These are phyloP conservation scores for Marasmius fiardii DNA, from an alignment of 1,284 basidiomycete genomes.

Conservation along the genomic window DNA sequence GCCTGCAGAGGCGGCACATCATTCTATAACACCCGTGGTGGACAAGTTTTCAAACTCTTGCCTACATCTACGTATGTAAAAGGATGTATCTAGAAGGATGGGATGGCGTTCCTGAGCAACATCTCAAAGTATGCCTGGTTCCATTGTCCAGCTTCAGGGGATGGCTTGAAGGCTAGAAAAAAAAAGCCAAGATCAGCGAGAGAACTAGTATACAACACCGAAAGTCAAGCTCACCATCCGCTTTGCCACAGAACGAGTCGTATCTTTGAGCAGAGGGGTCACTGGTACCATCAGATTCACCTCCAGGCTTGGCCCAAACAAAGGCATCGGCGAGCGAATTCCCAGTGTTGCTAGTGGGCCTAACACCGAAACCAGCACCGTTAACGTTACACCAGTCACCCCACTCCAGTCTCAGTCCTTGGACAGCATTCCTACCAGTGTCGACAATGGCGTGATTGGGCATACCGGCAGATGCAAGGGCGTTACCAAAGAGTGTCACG, in stretches of 20 bases:
- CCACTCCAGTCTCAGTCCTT: slow-evolving; percentile 22
- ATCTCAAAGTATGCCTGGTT: slow-evolving; percentile 15
- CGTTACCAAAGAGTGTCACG: slow-evolving; percentile 5
- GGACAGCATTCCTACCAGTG: slow-evolving; percentile 6
- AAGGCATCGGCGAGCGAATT: slow-evolving; percentile 41
- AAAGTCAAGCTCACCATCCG: slow-evolving; percentile 11
- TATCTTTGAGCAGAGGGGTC: slow-evolving; percentile 41
- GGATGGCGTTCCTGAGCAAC: slow-evolving; percentile 13
- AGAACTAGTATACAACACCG: background rate
- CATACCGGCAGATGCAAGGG: slow-evolving; percentile 5
- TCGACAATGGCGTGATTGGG: slow-evolving; percentile 11
- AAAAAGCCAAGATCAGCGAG: background rate
- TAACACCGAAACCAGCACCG: slow-evolving; percentile 45
- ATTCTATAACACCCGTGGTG: too few species aligned
- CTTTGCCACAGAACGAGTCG: slow-evolving; percentile 37
- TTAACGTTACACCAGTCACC: slow-evolving; percentile 49
- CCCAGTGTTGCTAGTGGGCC: slow-evolving; percentile 41
- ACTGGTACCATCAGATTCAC: slow-evolving; percentile 49
- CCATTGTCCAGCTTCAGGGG: slow-evolving; percentile 13
- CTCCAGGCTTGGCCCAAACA: slow-evolving; percentile 53
- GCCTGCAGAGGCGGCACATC: too few species aligned
- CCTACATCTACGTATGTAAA: too few species aligned
- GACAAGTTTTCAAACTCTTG: too few species aligned
- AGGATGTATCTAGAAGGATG: slow-evolving; percentile 9
- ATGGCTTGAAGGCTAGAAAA: slow-evolving; percentile 5